Conservation (phyloP, 1,284 basidiomycete genomes). For the Malassezia equina region DNA sequence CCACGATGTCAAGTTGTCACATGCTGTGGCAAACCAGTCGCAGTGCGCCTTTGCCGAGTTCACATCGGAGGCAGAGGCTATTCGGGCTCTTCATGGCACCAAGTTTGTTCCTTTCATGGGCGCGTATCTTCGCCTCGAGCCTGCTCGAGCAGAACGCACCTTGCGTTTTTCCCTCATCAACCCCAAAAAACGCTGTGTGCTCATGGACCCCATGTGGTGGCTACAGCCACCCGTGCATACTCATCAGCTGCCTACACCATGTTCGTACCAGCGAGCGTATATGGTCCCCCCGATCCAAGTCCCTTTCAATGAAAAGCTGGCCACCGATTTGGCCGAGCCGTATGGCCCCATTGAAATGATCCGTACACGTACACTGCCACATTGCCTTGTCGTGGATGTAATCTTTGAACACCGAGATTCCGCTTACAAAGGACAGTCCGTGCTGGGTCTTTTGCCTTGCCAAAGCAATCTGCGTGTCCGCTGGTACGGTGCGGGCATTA, state of each 20-base stretch:
- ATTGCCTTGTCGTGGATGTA: not conserved
- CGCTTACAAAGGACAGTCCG: not conserved
- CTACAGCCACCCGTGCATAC: not conserved
- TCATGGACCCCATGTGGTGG: not conserved
- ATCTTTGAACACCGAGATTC: not conserved
- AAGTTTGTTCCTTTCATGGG: not conserved
- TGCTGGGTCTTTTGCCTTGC: not conserved
- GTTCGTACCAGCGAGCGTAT: not conserved
- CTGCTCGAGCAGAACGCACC: not conserved
- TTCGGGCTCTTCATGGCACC: not conserved
- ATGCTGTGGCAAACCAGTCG: not conserved
- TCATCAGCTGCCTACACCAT: not conserved
- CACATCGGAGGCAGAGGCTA: not conserved
- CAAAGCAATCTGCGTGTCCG: not conserved
- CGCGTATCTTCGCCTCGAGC: not conserved
- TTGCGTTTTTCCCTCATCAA: conserved; percentile 3
- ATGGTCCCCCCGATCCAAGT: not conserved
- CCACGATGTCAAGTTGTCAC: not conserved
- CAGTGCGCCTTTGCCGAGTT: conserved; percentile 3
- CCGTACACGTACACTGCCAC: not conserved
- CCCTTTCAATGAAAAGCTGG: not conserved
- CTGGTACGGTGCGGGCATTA: not conserved
- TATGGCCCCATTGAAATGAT: not conserved
- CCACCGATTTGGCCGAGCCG: not conserved
- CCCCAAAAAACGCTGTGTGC: not conserved